Percentiles rank a stretch among this genome's conserved stretches.
phyloP scores from a whole-genome alignment of 352 stramenopile species.

The Globisporangium parvum region DNA sequence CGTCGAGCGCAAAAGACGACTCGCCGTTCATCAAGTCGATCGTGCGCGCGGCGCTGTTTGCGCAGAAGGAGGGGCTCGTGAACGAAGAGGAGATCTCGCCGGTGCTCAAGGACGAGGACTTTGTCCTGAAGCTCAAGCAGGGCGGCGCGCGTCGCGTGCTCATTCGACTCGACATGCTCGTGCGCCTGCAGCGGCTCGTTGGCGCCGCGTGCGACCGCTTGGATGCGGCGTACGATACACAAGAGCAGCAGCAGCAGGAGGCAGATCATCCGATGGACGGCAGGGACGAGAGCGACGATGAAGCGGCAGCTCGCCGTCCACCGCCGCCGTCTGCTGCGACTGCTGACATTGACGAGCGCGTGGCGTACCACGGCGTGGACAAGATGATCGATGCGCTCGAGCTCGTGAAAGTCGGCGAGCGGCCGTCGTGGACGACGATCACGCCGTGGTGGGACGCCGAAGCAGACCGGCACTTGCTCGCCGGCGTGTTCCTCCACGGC shows the following conservation, averaged over 20 bases:
- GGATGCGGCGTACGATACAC: conserved; percentile 36
- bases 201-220: conserved; percentile 50
- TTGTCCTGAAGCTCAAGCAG: conserved; percentile 82
- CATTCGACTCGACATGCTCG: conserved; percentile 83
- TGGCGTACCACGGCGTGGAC: conserved; percentile 62
- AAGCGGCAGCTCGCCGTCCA: not conserved
- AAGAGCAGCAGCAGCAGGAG: not conserved
- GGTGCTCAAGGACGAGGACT: conserved; percentile 85
- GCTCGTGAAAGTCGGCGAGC: conserved; percentile 59
- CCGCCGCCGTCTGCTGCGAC: conserved; percentile 20
- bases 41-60: conserved; percentile 53
- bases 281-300: conserved; percentile 4
- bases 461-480: conserved; percentile 69
- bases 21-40: conserved; percentile 78
- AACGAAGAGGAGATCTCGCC: conserved; percentile 66
- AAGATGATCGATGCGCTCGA: conserved; percentile 56
- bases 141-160: conserved; percentile 76
- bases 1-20: conserved; percentile 68
- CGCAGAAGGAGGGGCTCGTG: conserved; percentile 66
- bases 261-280: conserved; percentile 11
- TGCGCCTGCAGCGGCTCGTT: conserved; percentile 62
- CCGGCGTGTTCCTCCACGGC: conserved; percentile 81
- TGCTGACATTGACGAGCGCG: conserved; percentile 68
- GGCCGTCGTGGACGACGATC: conserved; percentile 76
- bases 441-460: conserved; percentile 84